phyloP scores from a whole-genome alignment of 129 eudicot genomes.

The Escallonia rubra region DNA sequence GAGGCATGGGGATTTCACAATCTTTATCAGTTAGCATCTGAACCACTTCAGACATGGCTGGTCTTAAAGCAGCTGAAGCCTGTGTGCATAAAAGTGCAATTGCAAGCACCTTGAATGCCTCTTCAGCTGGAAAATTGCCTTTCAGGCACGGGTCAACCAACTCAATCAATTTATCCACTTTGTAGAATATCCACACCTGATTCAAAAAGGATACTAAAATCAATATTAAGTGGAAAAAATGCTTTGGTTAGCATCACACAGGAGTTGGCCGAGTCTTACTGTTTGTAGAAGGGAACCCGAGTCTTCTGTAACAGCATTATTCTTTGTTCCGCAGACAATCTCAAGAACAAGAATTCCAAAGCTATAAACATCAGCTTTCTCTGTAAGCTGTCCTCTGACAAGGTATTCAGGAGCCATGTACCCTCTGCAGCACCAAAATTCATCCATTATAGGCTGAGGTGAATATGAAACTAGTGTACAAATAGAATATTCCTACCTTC shows the following conservation, averaged over 20 bases:
- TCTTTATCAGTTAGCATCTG: background rate
- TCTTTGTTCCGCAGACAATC: background rate
- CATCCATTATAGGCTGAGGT: background rate
- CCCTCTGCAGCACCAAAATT: background rate
- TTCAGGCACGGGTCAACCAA: constrained; percentile 1
- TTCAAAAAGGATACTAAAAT: background rate
- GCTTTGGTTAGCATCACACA: background rate
- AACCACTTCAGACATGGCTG: constrained; percentile 2
- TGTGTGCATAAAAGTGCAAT: background rate
- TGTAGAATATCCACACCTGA: constrained; percentile 1
- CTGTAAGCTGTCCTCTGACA: constrained; percentile 3
- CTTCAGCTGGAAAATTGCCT: background rate
- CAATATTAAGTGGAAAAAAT: background rate
- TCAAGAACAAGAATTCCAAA: constrained; percentile 3
- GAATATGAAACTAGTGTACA: background rate
- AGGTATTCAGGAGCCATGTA: constrained; percentile 8
- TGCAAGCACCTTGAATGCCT: background rate
- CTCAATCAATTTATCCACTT: background rate
- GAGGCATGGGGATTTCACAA: background rate
- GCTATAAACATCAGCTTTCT: constrained; percentile 5
- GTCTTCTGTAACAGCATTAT: background rate
- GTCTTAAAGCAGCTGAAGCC: constrained; percentile 1
- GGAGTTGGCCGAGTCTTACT: background rate
- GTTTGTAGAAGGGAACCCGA: background rate
- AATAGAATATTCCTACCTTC: background rate